A percentile compares a stretch with the other conserved stretches of the same genome.
phyloP scores from a whole-genome alignment of 768 basidiomycete species.

The Cystofilobasidium capitatum region DNA sequence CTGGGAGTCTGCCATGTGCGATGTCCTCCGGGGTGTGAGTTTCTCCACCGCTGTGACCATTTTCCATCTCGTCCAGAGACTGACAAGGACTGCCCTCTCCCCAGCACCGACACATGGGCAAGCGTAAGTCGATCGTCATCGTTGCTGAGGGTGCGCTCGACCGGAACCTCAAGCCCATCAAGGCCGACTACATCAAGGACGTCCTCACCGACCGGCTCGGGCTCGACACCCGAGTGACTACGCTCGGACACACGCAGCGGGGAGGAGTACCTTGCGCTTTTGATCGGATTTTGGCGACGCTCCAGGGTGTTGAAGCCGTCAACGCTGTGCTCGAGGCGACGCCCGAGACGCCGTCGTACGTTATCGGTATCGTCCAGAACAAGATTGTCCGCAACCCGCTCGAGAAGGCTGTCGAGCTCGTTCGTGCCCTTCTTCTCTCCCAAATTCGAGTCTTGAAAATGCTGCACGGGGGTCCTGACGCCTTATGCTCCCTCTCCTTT shows the following conservation, averaged over 20 bases:
- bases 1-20: slow-evolving; percentile 92
- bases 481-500: background rate
- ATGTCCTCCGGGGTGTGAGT: slow-evolving; percentile 64
- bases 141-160: slow-evolving; percentile 95
- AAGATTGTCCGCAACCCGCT: slow-evolving; percentile 86
- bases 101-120: slow-evolving; percentile 82
- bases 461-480: background rate
- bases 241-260: slow-evolving; percentile 90
- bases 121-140: slow-evolving; percentile 97
- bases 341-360: slow-evolving; percentile 85
- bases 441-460: background rate
- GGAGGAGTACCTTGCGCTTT: slow-evolving; percentile 87
- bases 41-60: background rate
- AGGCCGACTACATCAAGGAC: slow-evolving; percentile 78
- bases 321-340: slow-evolving; percentile 74
- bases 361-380: slow-evolving; percentile 93
- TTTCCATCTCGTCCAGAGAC: background rate
- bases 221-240: slow-evolving; percentile 91
- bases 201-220: slow-evolving; percentile 76
- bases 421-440: slow-evolving; percentile 39
- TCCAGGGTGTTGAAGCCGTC: slow-evolving; percentile 93
- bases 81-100: background rate
- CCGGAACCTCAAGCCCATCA: slow-evolving; percentile 77
- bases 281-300: slow-evolving; percentile 85
- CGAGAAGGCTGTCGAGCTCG: slow-evolving; percentile 85